Base-by-base conservation (phyloP, 345 rosid species). In the Ceriops tagal region DNA sequence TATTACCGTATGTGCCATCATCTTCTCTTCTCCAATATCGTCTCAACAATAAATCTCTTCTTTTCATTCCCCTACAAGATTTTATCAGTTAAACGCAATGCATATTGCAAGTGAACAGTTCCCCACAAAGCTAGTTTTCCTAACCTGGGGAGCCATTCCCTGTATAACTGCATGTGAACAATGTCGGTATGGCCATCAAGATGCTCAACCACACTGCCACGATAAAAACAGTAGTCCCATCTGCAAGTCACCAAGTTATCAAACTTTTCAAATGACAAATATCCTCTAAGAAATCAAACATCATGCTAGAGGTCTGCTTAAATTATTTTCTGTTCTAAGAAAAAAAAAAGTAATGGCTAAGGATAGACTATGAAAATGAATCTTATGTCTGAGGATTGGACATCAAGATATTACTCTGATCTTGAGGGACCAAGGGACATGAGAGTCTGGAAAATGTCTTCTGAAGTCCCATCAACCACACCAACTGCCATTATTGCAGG, bases 401-500 rank as follows among this genome's bases (percentile, higher is more conserved):
- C 18, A 43, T 13, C 49, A 43, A 55, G 78, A 74, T 78, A 86
- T 78, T 89, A 96, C 99, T 92, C 99, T 46, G 91, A 81, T 77
- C 99, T 79, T 51, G 88, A 83, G 21, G 91, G 81, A 67, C 92
- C 96, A 64, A 90, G 88, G 69, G 98, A 90, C 96, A 90, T 89
- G 15, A 96, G 81, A 1, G 88, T 77, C 51, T 69, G 83, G 75
- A 90, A 96, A 75, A 96, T 84, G 73, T 89, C 87, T 73, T 92
- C 99, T 39, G 96, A 84, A 71, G 89, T 79, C 65, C 92, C 98
- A 62, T 89, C 86, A 64, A 89, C 86, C 61, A 84, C 80, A 22
- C 99, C 96, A 70, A 96, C 99, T 1, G 97, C 98, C 98, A 96
- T 96, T 70, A 92, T 80, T 74, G 97, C 99, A 1, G 97, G 91